Conservation (phyloP, 768 basidiomycete genomes). For the Suillus variegatus region DNA sequence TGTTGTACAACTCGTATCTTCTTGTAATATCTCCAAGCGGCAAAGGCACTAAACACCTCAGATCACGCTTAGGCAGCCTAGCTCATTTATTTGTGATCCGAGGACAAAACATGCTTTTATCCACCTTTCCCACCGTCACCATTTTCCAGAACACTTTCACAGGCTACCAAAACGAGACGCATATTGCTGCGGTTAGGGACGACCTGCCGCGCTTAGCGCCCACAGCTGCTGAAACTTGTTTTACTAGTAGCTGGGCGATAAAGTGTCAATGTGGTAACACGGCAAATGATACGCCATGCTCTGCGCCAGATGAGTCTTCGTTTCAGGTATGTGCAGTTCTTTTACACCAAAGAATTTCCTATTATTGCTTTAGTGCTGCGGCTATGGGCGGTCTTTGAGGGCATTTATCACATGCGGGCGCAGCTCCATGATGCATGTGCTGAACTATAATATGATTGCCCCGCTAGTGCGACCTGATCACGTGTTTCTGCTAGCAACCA, state of each 20-base stretch:
- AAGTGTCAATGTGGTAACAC: neutral
- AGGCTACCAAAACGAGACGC: neutral
- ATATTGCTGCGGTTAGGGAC: neutral
- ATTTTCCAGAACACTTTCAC: neutral
- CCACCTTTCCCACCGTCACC: neutral
- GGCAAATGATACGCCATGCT: no score
- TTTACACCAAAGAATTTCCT: neutral
- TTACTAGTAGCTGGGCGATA: neutral
- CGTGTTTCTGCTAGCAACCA: conserved; percentile 12
- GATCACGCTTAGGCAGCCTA: neutral
- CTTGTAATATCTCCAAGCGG: neutral
- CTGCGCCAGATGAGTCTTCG: neutral
- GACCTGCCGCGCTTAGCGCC: neutral
- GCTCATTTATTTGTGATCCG: conserved; percentile 1
- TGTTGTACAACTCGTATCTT: neutral
- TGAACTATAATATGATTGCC: neutral
- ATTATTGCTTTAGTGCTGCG: neutral
- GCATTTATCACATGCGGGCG: neutral
- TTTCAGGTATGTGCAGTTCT: neutral
- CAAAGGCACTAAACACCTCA: neutral
- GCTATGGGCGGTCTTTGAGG: neutral
- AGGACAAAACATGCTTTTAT: neutral
- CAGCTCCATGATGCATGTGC: neutral
- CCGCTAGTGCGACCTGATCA: conserved; percentile 5
- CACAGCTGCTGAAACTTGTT: neutral